These are phyloP conservation scores for Diaporthe sp. DNA, from an alignment of 2,329 filamentous ascomycete genomes.

Conservation along the genomic window DNA sequence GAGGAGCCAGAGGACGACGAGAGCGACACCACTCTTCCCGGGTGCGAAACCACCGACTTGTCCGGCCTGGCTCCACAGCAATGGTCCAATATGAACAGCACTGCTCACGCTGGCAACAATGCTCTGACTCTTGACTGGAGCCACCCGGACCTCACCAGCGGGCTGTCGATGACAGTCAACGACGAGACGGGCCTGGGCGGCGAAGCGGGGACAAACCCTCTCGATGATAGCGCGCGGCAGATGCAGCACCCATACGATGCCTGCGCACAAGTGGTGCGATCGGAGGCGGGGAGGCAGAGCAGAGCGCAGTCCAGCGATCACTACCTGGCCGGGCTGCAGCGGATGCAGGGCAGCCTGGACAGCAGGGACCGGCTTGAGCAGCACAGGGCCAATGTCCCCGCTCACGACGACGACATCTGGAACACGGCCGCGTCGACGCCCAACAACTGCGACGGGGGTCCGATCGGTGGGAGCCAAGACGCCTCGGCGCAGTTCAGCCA, in stretches of 20 bases:
- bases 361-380: constrained; percentile 4
- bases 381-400: constrained; percentile 11
- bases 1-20: constrained; percentile 40
- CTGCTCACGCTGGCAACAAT: constrained; percentile 28
- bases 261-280: constrained; percentile 37
- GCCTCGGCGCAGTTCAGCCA: constrained; percentile 35
- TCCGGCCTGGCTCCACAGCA: constrained; percentile 33
- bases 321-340: constrained; percentile 35
- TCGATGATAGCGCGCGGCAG: constrained; percentile 36
- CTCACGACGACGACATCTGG: constrained; percentile 31
- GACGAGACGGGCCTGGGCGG: constrained; percentile 32
- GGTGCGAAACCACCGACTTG: constrained; percentile 33
- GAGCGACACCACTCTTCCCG: constrained; percentile 41
- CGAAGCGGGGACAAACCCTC: constrained; percentile 9
- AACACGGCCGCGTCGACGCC: constrained; percentile 32
- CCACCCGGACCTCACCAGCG: constrained; percentile 37
- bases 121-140: constrained; percentile 37
- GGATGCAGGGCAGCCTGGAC: constrained; percentile 21
- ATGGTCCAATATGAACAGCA: constrained; percentile 38
- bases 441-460: constrained; percentile 18
- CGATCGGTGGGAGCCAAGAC: constrained; percentile 9
- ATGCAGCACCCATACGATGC: constrained; percentile 39
- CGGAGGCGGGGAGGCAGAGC: constrained; percentile 35
- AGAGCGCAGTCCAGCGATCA: constrained; percentile 32
- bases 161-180: constrained; percentile 35